A percentile compares a stretch with the other conserved stretches of the same genome.
Conservation (phyloP, 169 alveolate genomes). For the Hammondia hammondi region DNA sequence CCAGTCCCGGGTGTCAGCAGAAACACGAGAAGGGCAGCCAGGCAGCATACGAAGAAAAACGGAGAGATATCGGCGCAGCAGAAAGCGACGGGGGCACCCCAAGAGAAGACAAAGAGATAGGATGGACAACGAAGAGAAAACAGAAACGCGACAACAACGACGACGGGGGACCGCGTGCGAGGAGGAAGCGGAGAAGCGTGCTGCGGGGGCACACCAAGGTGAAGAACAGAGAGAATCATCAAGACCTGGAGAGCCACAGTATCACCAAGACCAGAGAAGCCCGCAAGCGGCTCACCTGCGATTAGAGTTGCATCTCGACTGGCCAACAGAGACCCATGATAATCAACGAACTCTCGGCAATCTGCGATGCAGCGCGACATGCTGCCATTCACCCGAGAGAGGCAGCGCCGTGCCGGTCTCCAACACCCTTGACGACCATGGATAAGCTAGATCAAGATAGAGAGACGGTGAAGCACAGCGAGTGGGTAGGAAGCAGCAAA, state of each 20-base stretch:
- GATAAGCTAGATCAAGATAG: too few relatives aligned
- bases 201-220: neutral
- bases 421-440: too few relatives aligned
- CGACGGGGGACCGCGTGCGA: neutral
- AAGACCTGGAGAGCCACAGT: neutral
- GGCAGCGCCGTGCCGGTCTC: neutral
- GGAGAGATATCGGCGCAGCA: too few relatives aligned
- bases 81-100: too few relatives aligned
- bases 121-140: too few relatives aligned
- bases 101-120: too few relatives aligned
- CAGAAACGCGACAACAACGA: neutral
- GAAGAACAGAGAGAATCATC: neutral
- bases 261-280: neutral
- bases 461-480: too few relatives aligned
- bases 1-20: too few relatives aligned
- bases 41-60: too few relatives aligned
- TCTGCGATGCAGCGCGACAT: constrained; percentile 44
- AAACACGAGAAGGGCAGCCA: too few relatives aligned
- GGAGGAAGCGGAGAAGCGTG: neutral
- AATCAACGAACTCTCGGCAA: constrained; percentile 45
- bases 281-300: neutral
- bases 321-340: constrained; percentile 26
- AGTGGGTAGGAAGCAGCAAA: too few relatives aligned
- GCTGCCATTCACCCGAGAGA: neutral
- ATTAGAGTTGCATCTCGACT: neutral